Evolutionary conservation across 2,329 filamentous ascomycete species (phyloP), one percentile per base, ranked within the genome.

Genomic region (Diaporthe destruens): DNA sequence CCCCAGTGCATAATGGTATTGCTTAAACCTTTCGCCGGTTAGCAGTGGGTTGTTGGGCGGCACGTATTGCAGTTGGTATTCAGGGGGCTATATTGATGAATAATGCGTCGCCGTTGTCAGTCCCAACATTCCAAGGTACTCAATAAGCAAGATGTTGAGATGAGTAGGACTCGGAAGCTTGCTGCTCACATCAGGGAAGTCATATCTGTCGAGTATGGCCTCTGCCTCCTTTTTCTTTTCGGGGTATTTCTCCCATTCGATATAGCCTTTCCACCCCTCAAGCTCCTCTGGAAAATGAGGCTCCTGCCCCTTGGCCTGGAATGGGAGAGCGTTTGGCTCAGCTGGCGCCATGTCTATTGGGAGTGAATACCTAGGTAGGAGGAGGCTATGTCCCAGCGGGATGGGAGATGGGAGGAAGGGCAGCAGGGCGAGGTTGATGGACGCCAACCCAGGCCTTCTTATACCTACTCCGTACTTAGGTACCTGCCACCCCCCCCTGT

Each of bases 221-320:
- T 87, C 85, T 0, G 89, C 91, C 57, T 86, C 82, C 34, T 84
- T 85, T 77, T 91, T 92, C 80, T 92, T 93, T 61, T 92, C 89
- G 0, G 91, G 91, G 69, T 92, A 91, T 16, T 89, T 85, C 77
- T 93, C 91, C 91, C 91, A 93, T 77, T 93, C 91, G 7, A 94
- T 84, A 74, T 92, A 93, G 9, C 88, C 83, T 29, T 74, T 80
- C 79, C 81, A 83, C 0, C 81, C 81, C 20, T 81, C 78, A 7
- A 79, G 74, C 69, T 78, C 77, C 49, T 77, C 76, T 25, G 57
- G 23, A 20, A 73, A 73, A 23, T 57, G 18, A 18, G 72, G 72
- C 23, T 57, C 36, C 16, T 72, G 23, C 11, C 71, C 71, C 23
- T 72, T 72, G 8, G 18, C 23, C n/a, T 55, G 54, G 18, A 72